phyloP scores from a whole-genome alignment of 352 stramenopile species.

The Lagenidium sp. region DNA sequence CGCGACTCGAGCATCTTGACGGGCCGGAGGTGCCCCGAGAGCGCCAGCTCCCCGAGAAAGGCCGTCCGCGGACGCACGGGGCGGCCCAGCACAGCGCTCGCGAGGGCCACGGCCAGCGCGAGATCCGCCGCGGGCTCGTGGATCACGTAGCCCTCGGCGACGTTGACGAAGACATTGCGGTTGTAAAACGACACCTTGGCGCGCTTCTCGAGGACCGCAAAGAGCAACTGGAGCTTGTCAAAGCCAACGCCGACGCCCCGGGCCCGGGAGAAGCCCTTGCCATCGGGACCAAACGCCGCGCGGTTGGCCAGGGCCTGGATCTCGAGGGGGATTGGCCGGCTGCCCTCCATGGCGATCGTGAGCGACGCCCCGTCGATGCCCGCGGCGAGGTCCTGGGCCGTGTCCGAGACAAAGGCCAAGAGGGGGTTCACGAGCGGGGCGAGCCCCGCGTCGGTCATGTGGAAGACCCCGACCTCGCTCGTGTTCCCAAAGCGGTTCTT shows the following conservation, averaged over 20 bases:
- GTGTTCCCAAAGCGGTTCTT: constrained; percentile 97
- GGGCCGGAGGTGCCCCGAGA: constrained; percentile 72
- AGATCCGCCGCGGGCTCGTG: constrained; percentile 74
- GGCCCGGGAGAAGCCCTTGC: constrained; percentile 39
- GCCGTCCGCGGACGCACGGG: constrained; percentile 43
- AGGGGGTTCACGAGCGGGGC: constrained; percentile 71
- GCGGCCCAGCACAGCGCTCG: constrained; percentile 50
- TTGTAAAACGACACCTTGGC: constrained; percentile 60
- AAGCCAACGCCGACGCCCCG: constrained; percentile 71
- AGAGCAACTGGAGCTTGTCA: constrained; percentile 90
- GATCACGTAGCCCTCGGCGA: constrained; percentile 78
- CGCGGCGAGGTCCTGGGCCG: constrained; percentile 6
- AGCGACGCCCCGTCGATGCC: constrained; percentile 74
- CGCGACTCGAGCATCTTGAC: constrained; percentile 81
- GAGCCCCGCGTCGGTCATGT: constrained; percentile 87
- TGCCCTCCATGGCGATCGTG: constrained; percentile 91
- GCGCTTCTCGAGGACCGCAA: constrained; percentile 95
- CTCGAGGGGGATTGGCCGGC: constrained; percentile 90
- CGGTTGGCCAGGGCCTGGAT: constrained; percentile 89
- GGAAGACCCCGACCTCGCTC: constrained; percentile 95
- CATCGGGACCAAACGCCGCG: constrained; percentile 24
- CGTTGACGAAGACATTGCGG: constrained; percentile 82
- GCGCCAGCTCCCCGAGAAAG: constrained; percentile 70
- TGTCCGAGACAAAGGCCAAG: constrained; percentile 66
- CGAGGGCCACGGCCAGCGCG: constrained; percentile 62